Percentiles rank a stretch among this genome's conserved stretches.
Evolutionary conservation across 192 early-diverging fungal genomes (phyloP).

Genomic region (Coemansia sp.): DNA sequence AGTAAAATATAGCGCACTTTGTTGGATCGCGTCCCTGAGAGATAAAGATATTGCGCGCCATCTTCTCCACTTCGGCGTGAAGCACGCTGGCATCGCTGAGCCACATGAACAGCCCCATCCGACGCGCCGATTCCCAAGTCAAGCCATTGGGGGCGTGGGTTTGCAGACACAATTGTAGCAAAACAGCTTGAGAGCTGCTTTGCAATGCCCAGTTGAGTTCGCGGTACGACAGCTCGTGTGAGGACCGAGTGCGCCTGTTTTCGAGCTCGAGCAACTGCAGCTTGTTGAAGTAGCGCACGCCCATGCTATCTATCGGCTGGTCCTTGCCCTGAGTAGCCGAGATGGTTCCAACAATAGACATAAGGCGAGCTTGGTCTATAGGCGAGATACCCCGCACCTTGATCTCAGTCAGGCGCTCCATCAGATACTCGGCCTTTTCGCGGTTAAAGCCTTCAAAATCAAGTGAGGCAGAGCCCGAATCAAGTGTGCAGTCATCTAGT

Average conservation of each 20-base stretch:
- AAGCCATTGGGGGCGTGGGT: constrained; percentile 59
- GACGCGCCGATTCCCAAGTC: constrained; percentile 77
- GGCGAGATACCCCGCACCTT: constrained; percentile 58
- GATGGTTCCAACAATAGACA: constrained; percentile 74
- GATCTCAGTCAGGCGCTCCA: constrained; percentile 43
- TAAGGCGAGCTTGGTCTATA: constrained; percentile 68
- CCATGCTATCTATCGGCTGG: constrained; percentile 83
- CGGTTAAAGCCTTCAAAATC: constrained; percentile 38
- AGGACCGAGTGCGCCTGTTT: constrained; percentile 53
- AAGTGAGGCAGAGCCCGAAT: constrained; percentile 6
- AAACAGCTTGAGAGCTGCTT: constrained; percentile 79
- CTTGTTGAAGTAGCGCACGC: constrained; percentile 79
- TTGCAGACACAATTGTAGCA: constrained; percentile 37
- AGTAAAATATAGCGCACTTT: constrained; percentile 82
- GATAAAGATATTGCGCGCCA: constrained; percentile 88
- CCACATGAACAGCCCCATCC: constrained; percentile 86
- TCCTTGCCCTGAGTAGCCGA: constrained; percentile 58
- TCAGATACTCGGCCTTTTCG: constrained; percentile 46
- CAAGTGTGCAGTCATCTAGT: background rate
- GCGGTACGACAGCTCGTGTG: constrained; percentile 56
- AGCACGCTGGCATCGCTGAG: constrained; percentile 70
- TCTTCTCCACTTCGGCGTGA: constrained; percentile 71
- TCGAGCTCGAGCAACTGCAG: constrained; percentile 62
- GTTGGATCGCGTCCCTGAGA: constrained; percentile 76
- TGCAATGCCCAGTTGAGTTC: constrained; percentile 83